These are phyloP conservation scores for Termitomyces sp. DNA, from an alignment of 768 basidiomycete species.

Conservation along the genomic window DNA sequence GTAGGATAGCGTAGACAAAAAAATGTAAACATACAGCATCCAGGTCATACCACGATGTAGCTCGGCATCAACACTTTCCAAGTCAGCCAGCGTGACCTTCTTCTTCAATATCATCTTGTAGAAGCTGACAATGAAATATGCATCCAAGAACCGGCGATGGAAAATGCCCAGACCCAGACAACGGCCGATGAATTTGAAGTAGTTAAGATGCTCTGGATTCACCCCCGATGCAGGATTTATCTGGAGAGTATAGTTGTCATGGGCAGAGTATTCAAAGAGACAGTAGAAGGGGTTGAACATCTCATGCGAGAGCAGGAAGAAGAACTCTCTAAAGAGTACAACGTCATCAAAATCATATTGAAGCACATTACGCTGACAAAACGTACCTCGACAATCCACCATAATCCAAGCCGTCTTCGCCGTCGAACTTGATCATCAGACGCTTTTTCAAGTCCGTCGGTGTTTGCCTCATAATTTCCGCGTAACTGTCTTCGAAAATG, in stretches of 20 bases:
- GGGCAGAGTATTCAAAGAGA: slow-evolving; percentile 98
- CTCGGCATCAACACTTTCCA: slow-evolving; percentile 97
- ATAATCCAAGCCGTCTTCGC: slow-evolving; percentile 98
- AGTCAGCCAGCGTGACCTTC: slow-evolving; percentile 89
- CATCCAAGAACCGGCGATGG: slow-evolving; percentile 98
- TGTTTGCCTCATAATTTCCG: slow-evolving; percentile 99
- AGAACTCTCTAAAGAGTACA: slow-evolving; percentile 85
- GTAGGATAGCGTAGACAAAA: background rate
- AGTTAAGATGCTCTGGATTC: slow-evolving; percentile 98
- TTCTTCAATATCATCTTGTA: slow-evolving; percentile 99
- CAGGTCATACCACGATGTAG: slow-evolving; percentile 93
- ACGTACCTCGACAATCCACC: slow-evolving; percentile 92
- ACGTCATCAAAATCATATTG: background rate
- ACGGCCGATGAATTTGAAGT: slow-evolving; percentile 99
- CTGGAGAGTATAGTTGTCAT: slow-evolving; percentile 99
- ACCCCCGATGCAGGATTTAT: slow-evolving; percentile 98
- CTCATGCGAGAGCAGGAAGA: slow-evolving; percentile 98
- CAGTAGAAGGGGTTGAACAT: slow-evolving; percentile 99
- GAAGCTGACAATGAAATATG: slow-evolving; percentile 99
- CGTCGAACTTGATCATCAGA: slow-evolving; percentile 99
- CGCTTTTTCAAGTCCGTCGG: slow-evolving; percentile 98
- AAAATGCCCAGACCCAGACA: slow-evolving; percentile 96
- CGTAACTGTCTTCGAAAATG: slow-evolving; percentile 99
- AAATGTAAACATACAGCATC: slow-evolving; percentile 81
- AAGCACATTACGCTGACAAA: background rate